Evolutionary conservation across 139 green algal species (phyloP), one percentile per base, ranked within the genome.

Genomic region (Haematococcus lacustris): DNA sequence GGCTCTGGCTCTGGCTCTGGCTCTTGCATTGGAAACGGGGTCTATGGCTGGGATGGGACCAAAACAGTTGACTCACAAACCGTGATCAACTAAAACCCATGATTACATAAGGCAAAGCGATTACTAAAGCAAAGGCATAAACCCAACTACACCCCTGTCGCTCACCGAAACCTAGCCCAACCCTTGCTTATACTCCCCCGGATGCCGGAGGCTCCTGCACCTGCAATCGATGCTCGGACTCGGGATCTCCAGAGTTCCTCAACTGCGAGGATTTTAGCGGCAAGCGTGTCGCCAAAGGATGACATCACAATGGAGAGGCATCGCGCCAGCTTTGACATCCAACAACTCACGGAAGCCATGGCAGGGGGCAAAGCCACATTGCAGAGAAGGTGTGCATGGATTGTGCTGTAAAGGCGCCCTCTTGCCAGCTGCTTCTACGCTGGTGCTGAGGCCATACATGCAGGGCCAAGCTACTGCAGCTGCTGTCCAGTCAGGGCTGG

Each of bases 321-420:
- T 0, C 71, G 83, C 0, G 83, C 89, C 1, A 88, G 86, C 0
- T 94, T 97, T 39, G 66, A 88, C 47, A 77, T 81, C 4, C 33
- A 80, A 32, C 80, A 92, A 70, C 74, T 97, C 9, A 75, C 74
- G 2, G 83, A 79, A 21, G 85, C 81, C 5, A 51, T 97, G 3
- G 86, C 89, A 39, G 92, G 85, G 1, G 88, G 92, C 38, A 78
- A 81, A 43, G 87, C 92, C 6, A 80, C 85, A 51, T 72, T 96
- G 4, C 69, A 93, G 34, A 80, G 80, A 35, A 89, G 80, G 88
- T 93, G 35, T 26, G 79, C 26, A 32, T 2, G 21, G 37, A 5
- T 35, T 69, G 37, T 32, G 9, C 9, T 34, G 63, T 21, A 40
- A 30, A 34, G 7, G 2, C 23, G 21, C 4, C 30, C 37, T 3